Percentiles rank a stretch among this genome's conserved stretches.
phyloP scores from a whole-genome alignment of 78 protist species.

The Dictyostelium brefeldianum region DNA sequence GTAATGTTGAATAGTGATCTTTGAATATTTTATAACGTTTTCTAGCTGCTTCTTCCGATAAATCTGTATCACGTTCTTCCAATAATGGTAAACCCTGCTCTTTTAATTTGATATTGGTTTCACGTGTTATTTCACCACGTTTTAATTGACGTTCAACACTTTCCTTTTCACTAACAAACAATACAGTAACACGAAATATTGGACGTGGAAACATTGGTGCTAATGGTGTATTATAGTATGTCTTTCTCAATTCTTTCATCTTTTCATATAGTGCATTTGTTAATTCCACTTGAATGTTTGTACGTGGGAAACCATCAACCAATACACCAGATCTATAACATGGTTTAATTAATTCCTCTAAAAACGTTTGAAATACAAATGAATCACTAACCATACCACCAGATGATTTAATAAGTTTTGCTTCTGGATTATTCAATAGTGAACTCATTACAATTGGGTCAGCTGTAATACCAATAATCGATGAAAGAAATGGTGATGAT shows the following conservation, averaged over 20 bases:
- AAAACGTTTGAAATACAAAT: conserved; percentile 57
- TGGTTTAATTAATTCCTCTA: conserved; percentile 53
- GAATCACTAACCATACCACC: conserved; percentile 86
- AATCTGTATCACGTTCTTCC: conserved; percentile 85
- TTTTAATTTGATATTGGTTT: conserved; percentile 47
- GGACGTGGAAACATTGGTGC: conserved; percentile 77
- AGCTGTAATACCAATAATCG: conserved; percentile 76
- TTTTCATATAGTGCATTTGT: conserved; percentile 79
- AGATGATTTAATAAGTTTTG: conserved; percentile 8
- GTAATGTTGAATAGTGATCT: conserved; percentile 84
- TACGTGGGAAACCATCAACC: conserved; percentile 91
- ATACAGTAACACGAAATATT: conserved; percentile 80
- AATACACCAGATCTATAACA: conserved; percentile 80
- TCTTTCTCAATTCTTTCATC: conserved; percentile 73
- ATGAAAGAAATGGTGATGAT: conserved; percentile 82
- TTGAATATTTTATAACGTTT: conserved; percentile 82
- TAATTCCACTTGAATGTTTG: conserved; percentile 79
- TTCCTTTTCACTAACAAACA: conserved; percentile 85
- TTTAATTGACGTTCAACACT: conserved; percentile 81
- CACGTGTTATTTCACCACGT: conserved; percentile 81
- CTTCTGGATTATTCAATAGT: conserved; percentile 37
- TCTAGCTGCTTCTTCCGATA: conserved; percentile 63
- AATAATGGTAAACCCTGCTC: conserved; percentile 50
- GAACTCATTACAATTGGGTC: conserved; percentile 80
- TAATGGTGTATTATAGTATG: conserved; percentile 48